These are phyloP conservation scores for Waltergamsia citrina DNA, from an alignment of 2,329 filamentous ascomycete species.

Conservation along the genomic window DNA sequence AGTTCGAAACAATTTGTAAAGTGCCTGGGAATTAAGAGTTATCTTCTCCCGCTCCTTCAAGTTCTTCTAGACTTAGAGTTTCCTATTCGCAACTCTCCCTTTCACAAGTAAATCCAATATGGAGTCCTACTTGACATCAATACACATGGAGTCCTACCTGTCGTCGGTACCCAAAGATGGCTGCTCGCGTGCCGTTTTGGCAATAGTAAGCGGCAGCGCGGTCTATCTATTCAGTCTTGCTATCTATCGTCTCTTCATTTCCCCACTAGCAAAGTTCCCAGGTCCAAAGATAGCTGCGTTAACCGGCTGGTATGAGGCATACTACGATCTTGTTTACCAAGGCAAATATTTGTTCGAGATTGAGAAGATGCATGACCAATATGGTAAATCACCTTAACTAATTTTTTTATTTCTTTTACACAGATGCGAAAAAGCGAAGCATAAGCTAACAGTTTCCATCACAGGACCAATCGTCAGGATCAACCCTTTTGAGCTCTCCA, in stretches of 20 bases:
- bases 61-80: too few species aligned
- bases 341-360: slow-evolving; percentile 2
- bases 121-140: too few species aligned
- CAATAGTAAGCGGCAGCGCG: too few species aligned
- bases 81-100: too few species aligned
- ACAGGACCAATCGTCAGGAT: slow-evolving; percentile 5
- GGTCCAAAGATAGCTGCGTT: slow-evolving; percentile 4
- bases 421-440: too few species aligned
- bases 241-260: slow-evolving; percentile 4
- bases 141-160: too few species aligned
- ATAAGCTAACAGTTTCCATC: background rate
- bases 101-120: too few species aligned
- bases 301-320: slow-evolving; percentile 2
- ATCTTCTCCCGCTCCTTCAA: too few species aligned
- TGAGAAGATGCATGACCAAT: background rate
- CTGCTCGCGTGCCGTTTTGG: too few species aligned
- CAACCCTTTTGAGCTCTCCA: slow-evolving; percentile 3
- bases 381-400: slow-evolving; percentile 1
- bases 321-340: slow-evolving; percentile 1
- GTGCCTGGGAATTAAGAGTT: too few species aligned
- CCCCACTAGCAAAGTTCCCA: slow-evolving; percentile 4
- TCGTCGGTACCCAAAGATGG: too few species aligned
- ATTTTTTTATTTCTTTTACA: background rate
- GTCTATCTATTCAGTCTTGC: background rate
- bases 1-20: too few species aligned